A percentile compares a stretch with the other conserved stretches of the same genome.
Evolutionary conservation across 2,329 filamentous ascomycete species (phyloP).

Genomic region (Lachnellula occidentalis): DNA sequence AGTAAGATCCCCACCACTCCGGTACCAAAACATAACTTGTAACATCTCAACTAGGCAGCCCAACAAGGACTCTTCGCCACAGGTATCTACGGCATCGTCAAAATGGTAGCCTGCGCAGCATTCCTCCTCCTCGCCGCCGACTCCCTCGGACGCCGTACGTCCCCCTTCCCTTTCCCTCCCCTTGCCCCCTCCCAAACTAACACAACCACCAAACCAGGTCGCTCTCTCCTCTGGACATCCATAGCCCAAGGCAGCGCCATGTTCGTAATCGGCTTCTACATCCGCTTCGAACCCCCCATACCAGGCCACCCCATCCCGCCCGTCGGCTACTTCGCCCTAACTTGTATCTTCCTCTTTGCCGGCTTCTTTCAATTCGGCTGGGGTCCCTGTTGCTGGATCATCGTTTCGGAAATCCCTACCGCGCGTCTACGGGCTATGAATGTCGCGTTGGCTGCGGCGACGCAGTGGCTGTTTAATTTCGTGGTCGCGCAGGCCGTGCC

Average conservation of each 20-base stretch:
- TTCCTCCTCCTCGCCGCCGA: constrained; percentile 66
- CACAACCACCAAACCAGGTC: constrained; percentile 1
- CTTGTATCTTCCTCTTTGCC: constrained; percentile 69
- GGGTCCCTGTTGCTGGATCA: constrained; percentile 67
- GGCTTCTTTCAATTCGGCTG: constrained; percentile 65
- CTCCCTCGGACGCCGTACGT: constrained; percentile 56
- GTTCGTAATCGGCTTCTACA: constrained; percentile 68
- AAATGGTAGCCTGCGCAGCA: constrained; percentile 55
- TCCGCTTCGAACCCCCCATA: constrained; percentile 55
- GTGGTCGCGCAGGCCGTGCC: constrained; percentile 63
- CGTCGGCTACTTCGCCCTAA: constrained; percentile 64
- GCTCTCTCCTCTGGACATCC: constrained; percentile 57
- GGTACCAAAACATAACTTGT: background rate
- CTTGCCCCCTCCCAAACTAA: background rate
- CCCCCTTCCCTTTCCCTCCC: background rate
- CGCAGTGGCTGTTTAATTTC: constrained; percentile 72
- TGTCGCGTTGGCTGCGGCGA: constrained; percentile 62
- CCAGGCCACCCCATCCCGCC: constrained; percentile 49
- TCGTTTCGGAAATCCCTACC: constrained; percentile 65
- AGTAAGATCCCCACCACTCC: constrained; percentile 22
- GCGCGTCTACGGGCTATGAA: constrained; percentile 61
- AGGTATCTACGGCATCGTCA: constrained; percentile 68
- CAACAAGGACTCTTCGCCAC: constrained; percentile 63
- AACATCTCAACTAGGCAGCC: constrained; percentile 34
- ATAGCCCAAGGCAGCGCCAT: constrained; percentile 57